Percentiles rank a stretch among this genome's conserved stretches.
phyloP scores from a whole-genome alignment of 1,139 yeast genomes.

The Suhomyces anneliseae region DNA sequence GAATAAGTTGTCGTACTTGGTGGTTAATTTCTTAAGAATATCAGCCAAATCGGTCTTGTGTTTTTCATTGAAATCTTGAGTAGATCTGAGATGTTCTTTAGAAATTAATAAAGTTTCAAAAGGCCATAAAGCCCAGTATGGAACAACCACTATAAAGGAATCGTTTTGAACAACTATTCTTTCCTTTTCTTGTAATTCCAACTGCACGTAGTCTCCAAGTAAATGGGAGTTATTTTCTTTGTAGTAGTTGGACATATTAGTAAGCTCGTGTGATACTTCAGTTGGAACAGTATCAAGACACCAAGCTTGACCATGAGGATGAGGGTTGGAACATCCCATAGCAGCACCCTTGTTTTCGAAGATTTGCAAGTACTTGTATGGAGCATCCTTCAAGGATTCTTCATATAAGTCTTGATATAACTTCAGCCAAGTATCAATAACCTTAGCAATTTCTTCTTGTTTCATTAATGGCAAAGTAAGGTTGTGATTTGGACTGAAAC shows the following conservation, averaged over 20 bases:
- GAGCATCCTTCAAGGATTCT: constrained; percentile 43
- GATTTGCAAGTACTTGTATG: constrained; percentile 64
- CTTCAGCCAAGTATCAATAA: constrained; percentile 60
- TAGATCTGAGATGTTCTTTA: constrained; percentile 52
- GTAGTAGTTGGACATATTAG: constrained; percentile 50
- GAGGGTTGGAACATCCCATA: constrained; percentile 84
- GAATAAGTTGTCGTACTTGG: constrained; percentile 71
- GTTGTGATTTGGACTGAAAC: constrained; percentile 73
- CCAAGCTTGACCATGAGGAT: constrained; percentile 84
- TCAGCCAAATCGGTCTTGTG: constrained; percentile 60
- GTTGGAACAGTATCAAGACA: constrained; percentile 66
- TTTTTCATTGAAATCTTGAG: constrained; percentile 48
- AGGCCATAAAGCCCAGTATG: constrained; percentile 87
- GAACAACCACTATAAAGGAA: constrained; percentile 68
- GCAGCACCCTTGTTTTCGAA: constrained; percentile 79
- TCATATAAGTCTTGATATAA: constrained; percentile 45
- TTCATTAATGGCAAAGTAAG: constrained; percentile 67
- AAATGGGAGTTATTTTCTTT: constrained; percentile 48
- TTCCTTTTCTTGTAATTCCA: constrained; percentile 52
- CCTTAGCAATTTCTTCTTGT: constrained; percentile 39
- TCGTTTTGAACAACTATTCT: constrained; percentile 63
- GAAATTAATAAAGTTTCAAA: constrained; percentile 68
- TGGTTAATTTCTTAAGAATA: constrained; percentile 55
- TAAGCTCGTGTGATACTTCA: constrained; percentile 63
- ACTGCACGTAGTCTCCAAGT: constrained; percentile 62